Evolutionary conservation across 768 basidiomycete genomes (phyloP), one percentile per base, ranked within the genome.

Genomic region (Agaricus sinodeliciosus): DNA sequence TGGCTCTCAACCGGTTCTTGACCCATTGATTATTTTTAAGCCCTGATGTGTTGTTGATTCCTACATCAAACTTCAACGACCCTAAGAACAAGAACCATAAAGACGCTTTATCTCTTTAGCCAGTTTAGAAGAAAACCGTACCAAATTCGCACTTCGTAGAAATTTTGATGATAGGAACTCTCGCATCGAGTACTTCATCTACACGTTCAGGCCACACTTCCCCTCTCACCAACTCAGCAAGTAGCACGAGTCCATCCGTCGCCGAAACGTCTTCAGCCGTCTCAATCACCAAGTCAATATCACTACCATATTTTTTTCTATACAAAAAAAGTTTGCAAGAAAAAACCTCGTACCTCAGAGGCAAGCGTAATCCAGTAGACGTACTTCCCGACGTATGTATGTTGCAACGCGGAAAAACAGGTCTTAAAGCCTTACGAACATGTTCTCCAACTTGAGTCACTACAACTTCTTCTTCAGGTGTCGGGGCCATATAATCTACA

Each of bases 131-230:
- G n/a, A 45, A 13, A 45, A 18, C 34, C 67, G 9, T 42, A 75
- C 74, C 76, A 42, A 68, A 67, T 28, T 68, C 62, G 0, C 63
- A 73, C 0, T 62, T 60, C 1, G 81, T 82, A 13, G 70, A 69
- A 58, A 86, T 78, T 42, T 75, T 81, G 54, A 88, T 66, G 59
- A 89, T 81, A 3, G 87, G 87, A 1, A 86, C 82, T 49, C 63
- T 61, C 11, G 71, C 69, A 8, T 59, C 56, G 44, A 61, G 62
- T 8, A 64, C 65, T 6, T 69, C 67, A 31, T 55, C 51, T 13
- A 64, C 61, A 11, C 8, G 13, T 25, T 70, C 67, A 3, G 78
- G 74, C 36, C 87, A 59, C 3, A 68, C 62, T 0, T 75, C 65
- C 19, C 62, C 58, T 43, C 71, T 72, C 42, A 89, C 70, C 22